Conservation (phyloP, 2,329 filamentous ascomycete species). For the Diplocarpon rosae region DNA sequence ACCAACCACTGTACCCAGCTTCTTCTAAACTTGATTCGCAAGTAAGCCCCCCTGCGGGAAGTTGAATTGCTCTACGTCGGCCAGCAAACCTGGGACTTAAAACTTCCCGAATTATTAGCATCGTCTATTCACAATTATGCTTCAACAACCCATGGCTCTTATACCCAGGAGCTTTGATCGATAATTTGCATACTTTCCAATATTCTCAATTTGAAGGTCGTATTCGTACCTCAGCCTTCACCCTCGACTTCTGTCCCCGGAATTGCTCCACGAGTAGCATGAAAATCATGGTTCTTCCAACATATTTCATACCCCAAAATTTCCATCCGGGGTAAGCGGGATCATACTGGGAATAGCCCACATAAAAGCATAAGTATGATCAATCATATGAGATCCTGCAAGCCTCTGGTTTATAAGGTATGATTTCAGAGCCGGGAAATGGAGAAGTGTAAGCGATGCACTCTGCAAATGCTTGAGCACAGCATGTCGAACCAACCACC, state of each 20-base stretch:
- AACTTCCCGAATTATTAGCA: not conserved
- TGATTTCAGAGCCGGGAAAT: no score
- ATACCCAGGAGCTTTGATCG: slow-evolving; percentile 35
- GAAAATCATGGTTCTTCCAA: slow-evolving; percentile 50
- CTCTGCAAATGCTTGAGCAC: no score
- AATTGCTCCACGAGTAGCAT: slow-evolving; percentile 58
- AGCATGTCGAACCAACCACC: no score
- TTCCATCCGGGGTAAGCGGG: slow-evolving; percentile 51
- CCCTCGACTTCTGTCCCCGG: slow-evolving; percentile 48
- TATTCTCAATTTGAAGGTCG: slow-evolving; percentile 48
- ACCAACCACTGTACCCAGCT: no score
- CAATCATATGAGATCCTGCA: no score
- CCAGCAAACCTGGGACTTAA: no score
- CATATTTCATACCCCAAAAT: slow-evolving; percentile 59
- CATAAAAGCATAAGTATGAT: slow-evolving; percentile 59
- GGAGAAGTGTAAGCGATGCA: no score
- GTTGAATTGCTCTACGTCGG: no score
- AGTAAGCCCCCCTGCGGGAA: no score
- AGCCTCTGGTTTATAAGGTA: no score
- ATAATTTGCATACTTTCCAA: slow-evolving; percentile 71
- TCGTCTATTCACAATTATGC: slow-evolving; percentile 6
- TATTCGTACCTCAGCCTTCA: slow-evolving; percentile 25
- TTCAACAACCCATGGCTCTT: slow-evolving; percentile 20
- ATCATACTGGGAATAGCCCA: slow-evolving; percentile 71
- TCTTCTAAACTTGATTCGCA: no score